phyloP scores from a whole-genome alignment of 768 basidiomycete species.

The Trametes elegans region DNA sequence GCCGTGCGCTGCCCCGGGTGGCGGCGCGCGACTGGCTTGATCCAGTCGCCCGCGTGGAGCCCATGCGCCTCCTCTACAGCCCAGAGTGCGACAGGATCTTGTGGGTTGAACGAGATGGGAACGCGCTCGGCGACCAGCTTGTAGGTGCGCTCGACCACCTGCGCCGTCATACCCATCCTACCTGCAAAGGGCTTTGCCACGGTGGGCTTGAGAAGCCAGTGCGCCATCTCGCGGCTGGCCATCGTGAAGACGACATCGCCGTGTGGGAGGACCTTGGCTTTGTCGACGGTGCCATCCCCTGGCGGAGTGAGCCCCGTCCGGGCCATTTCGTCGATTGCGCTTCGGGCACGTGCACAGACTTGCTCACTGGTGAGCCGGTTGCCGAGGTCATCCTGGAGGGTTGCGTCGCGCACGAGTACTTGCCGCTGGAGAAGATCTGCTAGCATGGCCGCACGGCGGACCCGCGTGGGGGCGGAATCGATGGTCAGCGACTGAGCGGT shows the following conservation, averaged over 20 bases:
- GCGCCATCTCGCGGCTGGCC: background rate
- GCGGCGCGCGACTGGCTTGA: conserved; percentile 25
- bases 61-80: background rate
- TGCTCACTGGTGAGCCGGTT: background rate
- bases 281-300: background rate
- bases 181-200: background rate
- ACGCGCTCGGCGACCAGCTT: conserved; percentile 3
- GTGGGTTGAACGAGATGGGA: background rate
- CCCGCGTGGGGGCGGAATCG: conserved; percentile 1
- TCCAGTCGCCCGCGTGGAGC: conserved; percentile 16
- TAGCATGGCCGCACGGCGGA: background rate
- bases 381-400: background rate
- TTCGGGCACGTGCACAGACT: background rate
- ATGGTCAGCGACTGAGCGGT: background rate
- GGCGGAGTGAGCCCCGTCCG: background rate
- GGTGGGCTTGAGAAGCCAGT: background rate
- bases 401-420: background rate
- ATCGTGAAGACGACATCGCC: background rate
- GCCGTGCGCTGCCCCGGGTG: conserved; percentile 21
- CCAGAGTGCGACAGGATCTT: background rate
- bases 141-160: conserved; percentile 7
- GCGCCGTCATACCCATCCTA: background rate
- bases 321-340: background rate
- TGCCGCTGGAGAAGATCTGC: background rate
- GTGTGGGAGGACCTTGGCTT: background rate